phyloP scores from a whole-genome alignment of 192 early-diverging fungal species.

The Lunasporangiospora selenospora region DNA sequence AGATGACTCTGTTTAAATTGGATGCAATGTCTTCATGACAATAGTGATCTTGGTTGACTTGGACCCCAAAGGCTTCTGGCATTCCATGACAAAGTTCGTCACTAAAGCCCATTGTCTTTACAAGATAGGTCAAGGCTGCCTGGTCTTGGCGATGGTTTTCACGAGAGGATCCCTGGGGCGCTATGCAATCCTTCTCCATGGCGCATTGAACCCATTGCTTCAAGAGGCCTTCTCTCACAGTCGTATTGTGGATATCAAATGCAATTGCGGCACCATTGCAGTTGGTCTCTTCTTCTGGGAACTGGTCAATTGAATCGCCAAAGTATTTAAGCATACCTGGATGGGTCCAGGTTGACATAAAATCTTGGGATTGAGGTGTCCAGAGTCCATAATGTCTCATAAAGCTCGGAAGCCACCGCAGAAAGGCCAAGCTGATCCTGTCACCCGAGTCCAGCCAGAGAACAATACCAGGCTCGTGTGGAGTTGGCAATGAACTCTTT shows the following conservation, averaged over 20 bases:
- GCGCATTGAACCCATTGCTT: conserved; percentile 55
- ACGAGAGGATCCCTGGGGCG: conserved; percentile 52
- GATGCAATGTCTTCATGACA: conserved; percentile 25
- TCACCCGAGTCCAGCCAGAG: conserved; percentile 61
- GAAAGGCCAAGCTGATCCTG: conserved; percentile 33
- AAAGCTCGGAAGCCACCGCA: conserved; percentile 37
- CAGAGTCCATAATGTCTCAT: conserved; percentile 45
- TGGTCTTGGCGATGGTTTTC: conserved; percentile 58
- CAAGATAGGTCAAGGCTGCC: conserved; percentile 54
- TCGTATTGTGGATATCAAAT: conserved; percentile 48
- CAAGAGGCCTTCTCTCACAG: conserved; percentile 45
- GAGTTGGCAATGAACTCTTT: too few species aligned
- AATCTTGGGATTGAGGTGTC: conserved; percentile 48
- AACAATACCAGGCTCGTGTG: conserved; percentile 37
- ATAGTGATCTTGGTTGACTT: conserved; percentile 29
- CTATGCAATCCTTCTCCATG: conserved; percentile 55
- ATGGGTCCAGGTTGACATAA: conserved; percentile 52
- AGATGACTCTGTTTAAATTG: conserved; percentile 6
- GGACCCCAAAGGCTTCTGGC: conserved; percentile 21
- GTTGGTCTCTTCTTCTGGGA: conserved; percentile 29
- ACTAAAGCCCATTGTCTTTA: conserved; percentile 38
- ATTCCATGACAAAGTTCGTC: conserved; percentile 23
- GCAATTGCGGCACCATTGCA: conserved; percentile 57
- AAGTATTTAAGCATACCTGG: conserved; percentile 52
- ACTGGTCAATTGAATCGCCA: conserved; percentile 25